Evolutionary conservation across 2,329 filamentous ascomycete species (phyloP).

Genomic region (Calonectria ilicicola): DNA sequence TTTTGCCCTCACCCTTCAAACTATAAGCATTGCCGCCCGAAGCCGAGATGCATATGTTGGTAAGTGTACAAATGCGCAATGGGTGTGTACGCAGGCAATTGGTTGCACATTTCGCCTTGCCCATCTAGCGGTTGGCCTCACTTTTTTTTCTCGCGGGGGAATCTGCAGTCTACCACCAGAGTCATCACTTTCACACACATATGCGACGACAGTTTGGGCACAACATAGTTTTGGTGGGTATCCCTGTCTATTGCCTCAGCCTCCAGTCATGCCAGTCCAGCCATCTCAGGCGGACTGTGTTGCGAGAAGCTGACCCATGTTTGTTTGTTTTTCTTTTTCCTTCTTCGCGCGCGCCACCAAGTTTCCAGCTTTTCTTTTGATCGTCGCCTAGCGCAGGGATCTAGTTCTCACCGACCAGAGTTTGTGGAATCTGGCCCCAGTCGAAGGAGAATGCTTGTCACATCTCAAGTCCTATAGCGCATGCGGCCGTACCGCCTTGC

Average conservation of each 20-base stretch:
- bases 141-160: neutral
- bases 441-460: neutral
- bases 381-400: slow-evolving; percentile 16
- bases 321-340: slow-evolving; percentile 6
- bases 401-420: neutral
- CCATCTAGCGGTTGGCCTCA: slow-evolving; percentile 21
- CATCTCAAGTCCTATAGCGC: slow-evolving; percentile 2
- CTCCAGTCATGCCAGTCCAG: slow-evolving; percentile 17
- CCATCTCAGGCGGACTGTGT: slow-evolving; percentile 17
- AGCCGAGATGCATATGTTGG: neutral
- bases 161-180: slow-evolving; percentile 9
- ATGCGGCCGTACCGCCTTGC: slow-evolving; percentile 22
- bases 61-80: slow-evolving; percentile 12
- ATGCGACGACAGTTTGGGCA: slow-evolving; percentile 26
- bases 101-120: slow-evolving; percentile 1
- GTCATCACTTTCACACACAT: slow-evolving; percentile 19
- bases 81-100: slow-evolving; percentile 12
- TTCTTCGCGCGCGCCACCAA: slow-evolving; percentile 1
- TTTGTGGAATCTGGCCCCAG: neutral
- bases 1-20: neutral
- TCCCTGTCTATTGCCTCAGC: slow-evolving; percentile 34
- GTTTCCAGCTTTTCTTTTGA: slow-evolving; percentile 12
- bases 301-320: slow-evolving; percentile 31
- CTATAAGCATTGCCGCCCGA: neutral
- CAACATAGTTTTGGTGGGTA: slow-evolving; percentile 21